A percentile compares a stretch with the other conserved stretches of the same genome.
Conservation (phyloP, 768 basidiomycete species). For the Rubroboletus pulcherrimus region DNA sequence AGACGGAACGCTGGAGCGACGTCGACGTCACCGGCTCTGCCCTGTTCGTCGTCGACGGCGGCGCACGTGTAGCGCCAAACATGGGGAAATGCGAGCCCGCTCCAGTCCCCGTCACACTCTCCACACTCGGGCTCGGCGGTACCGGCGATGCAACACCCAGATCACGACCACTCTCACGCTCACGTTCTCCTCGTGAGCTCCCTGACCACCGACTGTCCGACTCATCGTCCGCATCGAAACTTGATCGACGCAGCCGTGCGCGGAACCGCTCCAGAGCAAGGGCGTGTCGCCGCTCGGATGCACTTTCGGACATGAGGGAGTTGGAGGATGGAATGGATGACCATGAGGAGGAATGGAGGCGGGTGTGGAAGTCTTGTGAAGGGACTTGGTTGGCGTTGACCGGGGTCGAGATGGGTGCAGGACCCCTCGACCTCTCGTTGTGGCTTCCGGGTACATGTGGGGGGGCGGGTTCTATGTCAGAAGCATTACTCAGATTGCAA, state of each 20-base stretch:
- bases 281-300: constrained; percentile 39
- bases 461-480: constrained; percentile 13
- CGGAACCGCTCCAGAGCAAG: constrained; percentile 37
- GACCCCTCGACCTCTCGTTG: constrained; percentile 15
- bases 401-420: constrained; percentile 8
- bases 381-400: constrained; percentile 1
- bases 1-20: constrained; percentile 21
- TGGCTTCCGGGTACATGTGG: constrained; percentile 13
- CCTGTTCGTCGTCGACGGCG: constrained; percentile 2
- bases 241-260: constrained; percentile 18
- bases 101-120: constrained; percentile 10
- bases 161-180: constrained; percentile 11
- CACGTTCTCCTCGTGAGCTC: constrained; percentile 15
- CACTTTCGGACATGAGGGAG: constrained; percentile 43
- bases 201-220: constrained; percentile 21
- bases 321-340: constrained; percentile 35
- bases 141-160: constrained; percentile 11
- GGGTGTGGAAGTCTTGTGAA: constrained; percentile 16
- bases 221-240: constrained; percentile 25
- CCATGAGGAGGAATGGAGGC: constrained; percentile 27
- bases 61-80: not conserved
- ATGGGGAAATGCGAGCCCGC: constrained; percentile 8
- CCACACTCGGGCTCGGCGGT: constrained; percentile 11
- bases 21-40: constrained; percentile 5
- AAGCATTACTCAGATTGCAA: constrained; percentile 1